Evolutionary conservation across 2,329 filamentous ascomycete species (phyloP).

Genomic region (Gyromitra esculenta): DNA sequence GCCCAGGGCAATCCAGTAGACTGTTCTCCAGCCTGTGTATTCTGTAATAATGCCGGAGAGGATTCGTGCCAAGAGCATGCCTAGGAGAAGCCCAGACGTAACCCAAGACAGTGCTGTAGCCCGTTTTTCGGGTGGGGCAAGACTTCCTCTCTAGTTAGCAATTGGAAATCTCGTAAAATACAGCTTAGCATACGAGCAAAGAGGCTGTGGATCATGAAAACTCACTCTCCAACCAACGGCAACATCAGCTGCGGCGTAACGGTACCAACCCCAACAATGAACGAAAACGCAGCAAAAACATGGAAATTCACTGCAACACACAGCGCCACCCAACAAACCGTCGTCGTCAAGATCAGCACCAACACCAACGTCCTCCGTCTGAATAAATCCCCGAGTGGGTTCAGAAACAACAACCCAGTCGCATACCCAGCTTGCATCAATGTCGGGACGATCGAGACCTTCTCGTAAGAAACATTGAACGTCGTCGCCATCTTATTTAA

Average conservation of each 20-base stretch:
- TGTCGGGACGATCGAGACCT: slow-evolving; percentile 74
- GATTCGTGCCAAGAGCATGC: slow-evolving; percentile 78
- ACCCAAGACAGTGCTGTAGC: slow-evolving; percentile 78
- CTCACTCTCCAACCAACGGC: slow-evolving; percentile 75
- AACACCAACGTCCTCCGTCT: slow-evolving; percentile 76
- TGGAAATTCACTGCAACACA: slow-evolving; percentile 74
- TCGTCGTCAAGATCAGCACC: slow-evolving; percentile 72
- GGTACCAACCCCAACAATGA: slow-evolving; percentile 78
- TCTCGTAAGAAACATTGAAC: slow-evolving; percentile 76
- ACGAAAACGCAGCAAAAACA: slow-evolving; percentile 75
- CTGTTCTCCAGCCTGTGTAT: slow-evolving; percentile 77
- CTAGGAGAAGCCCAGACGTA: slow-evolving; percentile 77
- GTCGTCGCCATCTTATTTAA: slow-evolving; percentile 77
- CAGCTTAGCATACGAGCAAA: not conserved
- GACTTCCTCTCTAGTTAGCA: slow-evolving; percentile 57
- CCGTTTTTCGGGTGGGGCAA: slow-evolving; percentile 74
- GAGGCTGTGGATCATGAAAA: slow-evolving; percentile 20
- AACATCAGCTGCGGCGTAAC: slow-evolving; percentile 84
- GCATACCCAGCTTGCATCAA: slow-evolving; percentile 84
- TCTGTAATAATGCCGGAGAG: slow-evolving; percentile 79
- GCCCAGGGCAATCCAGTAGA: slow-evolving; percentile 81
- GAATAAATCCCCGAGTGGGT: slow-evolving; percentile 77
- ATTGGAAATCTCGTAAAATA: not conserved
- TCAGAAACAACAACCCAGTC: slow-evolving; percentile 75
- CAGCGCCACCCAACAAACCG: slow-evolving; percentile 75